Base-by-base conservation (phyloP, 2,329 filamentous ascomycete genomes). In the Stagonosporopsis rhizophila region DNA sequence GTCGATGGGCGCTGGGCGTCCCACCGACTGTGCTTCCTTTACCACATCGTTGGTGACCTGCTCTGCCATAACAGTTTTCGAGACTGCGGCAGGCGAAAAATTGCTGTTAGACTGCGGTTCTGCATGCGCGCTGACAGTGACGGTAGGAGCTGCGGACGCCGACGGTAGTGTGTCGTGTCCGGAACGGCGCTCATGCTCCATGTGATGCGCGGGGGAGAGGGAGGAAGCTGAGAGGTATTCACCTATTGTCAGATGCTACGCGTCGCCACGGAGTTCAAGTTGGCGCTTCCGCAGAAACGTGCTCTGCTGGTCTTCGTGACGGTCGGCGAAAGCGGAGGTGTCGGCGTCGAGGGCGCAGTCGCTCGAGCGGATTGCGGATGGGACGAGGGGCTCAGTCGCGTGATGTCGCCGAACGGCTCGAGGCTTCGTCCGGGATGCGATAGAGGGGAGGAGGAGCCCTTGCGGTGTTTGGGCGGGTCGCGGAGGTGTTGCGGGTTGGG, bases 51-150 rank as follows among this genome's bases (percentile, higher is more conserved):
- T 85, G 83, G 80, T 81, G 75, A 79, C 84, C 84, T 85, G 83
- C 85, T 87, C 85, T 87, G 86, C 86, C 86, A 88, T 88, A 87
- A 88, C 86, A 88, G 85, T 80, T 76, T 80, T 77, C 77, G 79
- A 76, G 76, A 77, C 81, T 83, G 77, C 64, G 19, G 69, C 64
- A 65, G 67, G 59, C 62, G 62, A 66, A 63, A 58, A 59, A 48
- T 45, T 59, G 56, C 44, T 63, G 74, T 76, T 67, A 77, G 74
- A 76, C 64, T 32, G 55, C 44, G 62, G 59, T 48, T 71, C 70
- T 67, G 65, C 64, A 66, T 67, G 56, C 55, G 37, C 41, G 46
- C 53, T 52, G 25, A 53, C 45, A 28, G 53, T 23, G 25, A 53
- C 45, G 30, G 53, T 23, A 35, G 62, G 54, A 46, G 59, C 52